Percentiles rank a stretch among this genome's conserved stretches.
Conservation (phyloP, 2,329 filamentous ascomycete genomes). For the Aureobasidium lini region DNA sequence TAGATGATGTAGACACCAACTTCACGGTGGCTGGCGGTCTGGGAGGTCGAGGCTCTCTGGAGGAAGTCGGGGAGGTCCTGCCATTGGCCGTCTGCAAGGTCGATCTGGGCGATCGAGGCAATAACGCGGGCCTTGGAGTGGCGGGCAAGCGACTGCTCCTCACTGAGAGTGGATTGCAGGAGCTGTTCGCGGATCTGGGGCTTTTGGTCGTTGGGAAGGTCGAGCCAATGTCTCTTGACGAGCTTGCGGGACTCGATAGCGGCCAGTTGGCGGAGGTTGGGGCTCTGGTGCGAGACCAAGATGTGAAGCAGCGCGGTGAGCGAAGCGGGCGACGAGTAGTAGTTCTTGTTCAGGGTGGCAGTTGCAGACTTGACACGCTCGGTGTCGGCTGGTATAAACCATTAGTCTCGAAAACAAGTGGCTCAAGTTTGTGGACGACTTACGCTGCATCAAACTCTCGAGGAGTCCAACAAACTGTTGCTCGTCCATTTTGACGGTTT, state of each 20-base stretch:
- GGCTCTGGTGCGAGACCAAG: slow-evolving; percentile 65
- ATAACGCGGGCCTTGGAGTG: slow-evolving; percentile 86
- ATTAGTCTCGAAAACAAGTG: slow-evolving; percentile 3
- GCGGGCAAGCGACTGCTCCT: slow-evolving; percentile 67
- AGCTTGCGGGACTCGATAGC: slow-evolving; percentile 83
- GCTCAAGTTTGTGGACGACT: slow-evolving; percentile 35
- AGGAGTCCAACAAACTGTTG: slow-evolving; percentile 80
- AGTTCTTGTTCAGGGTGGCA: slow-evolving; percentile 82
- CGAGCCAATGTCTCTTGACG: slow-evolving; percentile 77
- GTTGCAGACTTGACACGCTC: slow-evolving; percentile 73
- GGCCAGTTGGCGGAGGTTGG: slow-evolving; percentile 76
- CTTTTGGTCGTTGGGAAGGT: slow-evolving; percentile 68
- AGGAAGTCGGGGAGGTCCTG: slow-evolving; percentile 70
- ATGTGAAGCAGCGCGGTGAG: slow-evolving; percentile 83
- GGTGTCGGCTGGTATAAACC: slow-evolving; percentile 62
- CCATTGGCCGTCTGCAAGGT: slow-evolving; percentile 84
- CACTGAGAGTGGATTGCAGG: slow-evolving; percentile 73
- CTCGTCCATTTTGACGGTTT: slow-evolving; percentile 55
- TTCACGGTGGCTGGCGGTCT: slow-evolving; percentile 71
- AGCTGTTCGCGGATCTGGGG: slow-evolving; percentile 72
- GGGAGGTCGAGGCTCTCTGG: slow-evolving; percentile 68
- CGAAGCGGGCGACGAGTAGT: slow-evolving; percentile 78
- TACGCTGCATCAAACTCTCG: slow-evolving; percentile 80
- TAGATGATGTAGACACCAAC: slow-evolving; percentile 90
- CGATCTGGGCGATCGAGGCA: slow-evolving; percentile 74